Percentiles rank a stretch among this genome's conserved stretches.
Conservation (phyloP, 2,329 filamentous ascomycete genomes). For the Cercospora berteroae region DNA sequence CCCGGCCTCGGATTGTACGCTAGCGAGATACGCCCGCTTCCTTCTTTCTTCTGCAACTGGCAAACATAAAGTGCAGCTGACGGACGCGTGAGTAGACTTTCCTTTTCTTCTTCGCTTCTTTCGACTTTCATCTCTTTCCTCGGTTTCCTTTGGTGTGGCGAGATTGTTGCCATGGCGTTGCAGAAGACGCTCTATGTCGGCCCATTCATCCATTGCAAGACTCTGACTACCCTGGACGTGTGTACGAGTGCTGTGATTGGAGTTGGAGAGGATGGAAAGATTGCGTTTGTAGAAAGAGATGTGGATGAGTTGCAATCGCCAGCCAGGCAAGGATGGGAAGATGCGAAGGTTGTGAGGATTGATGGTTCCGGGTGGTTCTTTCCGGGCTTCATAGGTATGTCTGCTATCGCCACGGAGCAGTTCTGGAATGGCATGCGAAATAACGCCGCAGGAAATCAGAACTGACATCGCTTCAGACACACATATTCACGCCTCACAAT, state of each 20-base stretch:
- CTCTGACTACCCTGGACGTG: slow-evolving; percentile 50
- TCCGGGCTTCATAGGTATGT: slow-evolving; percentile 72
- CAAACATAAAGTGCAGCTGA: neutral
- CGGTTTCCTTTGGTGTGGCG: neutral
- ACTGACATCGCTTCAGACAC: slow-evolving; percentile 63
- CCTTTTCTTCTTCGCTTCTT: neutral
- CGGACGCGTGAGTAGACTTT: neutral
- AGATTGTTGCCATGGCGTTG: slow-evolving; percentile 17
- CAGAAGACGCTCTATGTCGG: slow-evolving; percentile 55
- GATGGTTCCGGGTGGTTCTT: slow-evolving; percentile 71
- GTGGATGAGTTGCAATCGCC: slow-evolving; percentile 25
- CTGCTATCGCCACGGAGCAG: neutral
- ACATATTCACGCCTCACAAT: slow-evolving; percentile 92
- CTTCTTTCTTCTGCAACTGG: neutral
- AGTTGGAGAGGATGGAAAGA: slow-evolving; percentile 54
- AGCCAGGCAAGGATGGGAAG: slow-evolving; percentile 39
- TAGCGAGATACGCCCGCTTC: neutral
- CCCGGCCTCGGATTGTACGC: slow-evolving; percentile 1
- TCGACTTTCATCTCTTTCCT: neutral
- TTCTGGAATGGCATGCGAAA: no score
- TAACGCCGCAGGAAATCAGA: no score
- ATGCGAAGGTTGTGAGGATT: slow-evolving; percentile 41
- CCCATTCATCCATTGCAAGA: slow-evolving; percentile 59
- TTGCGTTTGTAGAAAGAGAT: slow-evolving; percentile 48
- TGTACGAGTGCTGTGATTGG: slow-evolving; percentile 48